These are phyloP conservation scores for Schizothecium vesticola DNA, from an alignment of 495 filamentous ascomycete genomes.

Conservation along the genomic window DNA sequence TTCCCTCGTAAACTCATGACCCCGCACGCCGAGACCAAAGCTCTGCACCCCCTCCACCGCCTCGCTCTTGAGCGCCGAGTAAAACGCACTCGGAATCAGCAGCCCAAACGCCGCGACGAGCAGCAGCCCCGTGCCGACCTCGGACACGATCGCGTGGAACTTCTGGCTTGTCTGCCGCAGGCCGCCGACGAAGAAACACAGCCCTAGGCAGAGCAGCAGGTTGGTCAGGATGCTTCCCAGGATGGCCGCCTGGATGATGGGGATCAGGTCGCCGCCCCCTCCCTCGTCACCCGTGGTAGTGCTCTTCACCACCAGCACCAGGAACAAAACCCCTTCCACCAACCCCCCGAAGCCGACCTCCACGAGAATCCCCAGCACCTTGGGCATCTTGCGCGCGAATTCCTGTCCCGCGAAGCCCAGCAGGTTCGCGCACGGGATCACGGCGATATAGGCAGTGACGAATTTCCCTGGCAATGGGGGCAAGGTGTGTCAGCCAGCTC, in stretches of 20 bases:
- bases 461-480: conserved; percentile 19
- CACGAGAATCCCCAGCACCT: conserved; percentile 67
- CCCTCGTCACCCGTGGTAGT: conserved; percentile 7
- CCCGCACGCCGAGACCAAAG: neutral
- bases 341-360: conserved; percentile 60
- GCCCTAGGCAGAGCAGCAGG: conserved; percentile 31
- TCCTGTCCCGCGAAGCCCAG: conserved; percentile 80
- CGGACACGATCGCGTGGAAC: conserved; percentile 47
- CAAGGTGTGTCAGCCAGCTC: too few relatives aligned
- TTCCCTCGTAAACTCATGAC: conserved; percentile 19
- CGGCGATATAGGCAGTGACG: conserved; percentile 22
- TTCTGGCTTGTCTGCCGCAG: conserved; percentile 22
- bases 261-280: conserved; percentile 37
- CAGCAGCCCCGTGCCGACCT: conserved; percentile 71
- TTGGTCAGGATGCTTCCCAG: conserved; percentile 32
- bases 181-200: conserved; percentile 49
- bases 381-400: conserved; percentile 70
- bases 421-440: conserved; percentile 81
- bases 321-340: conserved; percentile 78
- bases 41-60: conserved; percentile 7
- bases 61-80: conserved; percentile 28
- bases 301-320: conserved; percentile 52
- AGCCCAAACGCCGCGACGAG: conserved; percentile 53
- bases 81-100: conserved; percentile 31
- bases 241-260: conserved; percentile 58